These are phyloP conservation scores for Amylostereum areolatum DNA, from an alignment of 1,284 basidiomycete species.

Conservation along the genomic window DNA sequence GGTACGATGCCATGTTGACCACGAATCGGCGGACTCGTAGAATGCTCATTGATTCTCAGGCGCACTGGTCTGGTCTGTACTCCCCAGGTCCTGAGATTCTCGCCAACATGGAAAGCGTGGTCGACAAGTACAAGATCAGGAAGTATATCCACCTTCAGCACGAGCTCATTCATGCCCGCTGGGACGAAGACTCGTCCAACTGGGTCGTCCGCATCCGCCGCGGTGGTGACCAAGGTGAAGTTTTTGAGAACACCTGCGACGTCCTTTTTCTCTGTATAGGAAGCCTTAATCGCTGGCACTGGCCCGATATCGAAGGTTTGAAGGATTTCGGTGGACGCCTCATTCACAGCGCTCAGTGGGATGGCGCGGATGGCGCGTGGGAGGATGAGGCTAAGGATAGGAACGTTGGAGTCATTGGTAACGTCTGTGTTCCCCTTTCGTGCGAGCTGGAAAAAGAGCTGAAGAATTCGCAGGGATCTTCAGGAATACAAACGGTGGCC, in stretches of 20 bases:
- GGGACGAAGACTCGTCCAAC: constrained; percentile 40
- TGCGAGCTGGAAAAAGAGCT: background rate
- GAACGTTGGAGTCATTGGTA: constrained; percentile 53
- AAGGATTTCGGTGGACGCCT: constrained; percentile 43
- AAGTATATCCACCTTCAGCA: constrained; percentile 47
- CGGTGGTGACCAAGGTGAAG: constrained; percentile 20
- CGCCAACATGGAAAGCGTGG: constrained; percentile 41
- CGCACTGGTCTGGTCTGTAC: constrained; percentile 52
- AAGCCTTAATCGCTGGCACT: constrained; percentile 44
- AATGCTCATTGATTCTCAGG: constrained; percentile 20
- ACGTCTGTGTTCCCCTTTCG: constrained; percentile 28
- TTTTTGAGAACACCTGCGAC: constrained; percentile 46
- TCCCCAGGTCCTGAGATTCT: constrained; percentile 50
- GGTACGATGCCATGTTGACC: constrained; percentile 18
- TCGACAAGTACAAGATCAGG: constrained; percentile 47
- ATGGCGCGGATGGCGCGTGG: constrained; percentile 37
- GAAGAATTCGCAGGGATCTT: constrained; percentile 41
- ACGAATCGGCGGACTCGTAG: background rate
- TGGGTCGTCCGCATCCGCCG: constrained; percentile 44
- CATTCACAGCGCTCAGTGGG: constrained; percentile 55
- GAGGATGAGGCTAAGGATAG: constrained; percentile 44
- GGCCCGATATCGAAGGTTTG: constrained; percentile 54
- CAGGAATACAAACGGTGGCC: constrained; percentile 59
- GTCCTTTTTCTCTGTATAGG: constrained; percentile 49
- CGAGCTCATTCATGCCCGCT: constrained; percentile 41